Evolutionary conservation across 441 rosid genomes (phyloP), one percentile per base, ranked within the genome.

Genomic region (Gossypium gossypioides): DNA sequence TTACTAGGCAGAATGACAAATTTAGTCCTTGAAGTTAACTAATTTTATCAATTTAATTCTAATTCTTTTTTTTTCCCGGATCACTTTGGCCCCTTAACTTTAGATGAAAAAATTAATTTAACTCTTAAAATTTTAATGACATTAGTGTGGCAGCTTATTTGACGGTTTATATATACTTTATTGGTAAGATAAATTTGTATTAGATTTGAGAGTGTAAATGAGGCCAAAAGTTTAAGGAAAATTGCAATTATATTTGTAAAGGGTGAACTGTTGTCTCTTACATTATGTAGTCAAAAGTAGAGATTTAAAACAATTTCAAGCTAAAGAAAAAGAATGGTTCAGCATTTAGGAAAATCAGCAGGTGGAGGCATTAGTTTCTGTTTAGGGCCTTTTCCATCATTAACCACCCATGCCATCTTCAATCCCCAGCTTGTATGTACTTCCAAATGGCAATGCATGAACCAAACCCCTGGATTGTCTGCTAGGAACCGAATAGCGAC

Each of bases 301-400:
- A 27, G 7, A 2, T 5, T 16, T 8, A 18, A 34, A 34, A 34
- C 64, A 27, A 3, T 16, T 24, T 34, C 37, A 9, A 27, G 64
- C 40, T 10, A 58, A 2, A 27, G 40, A 13, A 48, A 44, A 52
- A 32, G 15, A 50, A 50, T 18, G 50, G 24, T 18, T 81, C 68
- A 84, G 75, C 88, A 86, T 73, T 71, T 80, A 12, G 90, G 88
- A 52, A 86, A 86, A 81, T 82, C 85, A 24, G 79, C 69, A 4
- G 85, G 81, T 2, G 82, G 81, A 24, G 81, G 83, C 18, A 65
- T 77, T 63, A 82, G 73, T 54, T 75, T 79, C 52, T 82, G 79
- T 61, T 73, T 75, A 22, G 12, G 58, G 58, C 58, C 58, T 10
- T 54, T 52, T 54, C 58, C 58, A 18, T 54, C 58, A 6, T 54